These are phyloP conservation scores for Fonticula alba DNA, from an alignment of 78 protist genomes.

Conservation along the genomic window DNA sequence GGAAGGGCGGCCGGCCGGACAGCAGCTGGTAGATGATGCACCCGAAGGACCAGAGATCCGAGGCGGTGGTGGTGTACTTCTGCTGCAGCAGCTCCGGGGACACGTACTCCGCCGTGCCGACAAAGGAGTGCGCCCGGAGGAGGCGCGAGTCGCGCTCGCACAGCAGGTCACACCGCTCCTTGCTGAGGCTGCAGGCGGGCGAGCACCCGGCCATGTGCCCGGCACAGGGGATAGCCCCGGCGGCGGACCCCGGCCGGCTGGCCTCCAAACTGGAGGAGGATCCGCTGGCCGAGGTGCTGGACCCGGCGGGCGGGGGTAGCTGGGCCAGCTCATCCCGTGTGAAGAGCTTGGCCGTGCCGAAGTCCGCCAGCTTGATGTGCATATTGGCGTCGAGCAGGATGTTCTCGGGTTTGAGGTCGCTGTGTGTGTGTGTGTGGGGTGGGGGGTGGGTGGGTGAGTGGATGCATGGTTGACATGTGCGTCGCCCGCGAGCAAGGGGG, in stretches of 20 bases:
- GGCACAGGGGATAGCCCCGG: background rate
- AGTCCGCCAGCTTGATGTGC: slow-evolving; percentile 41
- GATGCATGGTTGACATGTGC: too few species aligned
- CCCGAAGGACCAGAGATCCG: slow-evolving; percentile 76
- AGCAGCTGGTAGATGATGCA: slow-evolving; percentile 66
- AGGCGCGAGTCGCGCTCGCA: too few species aligned
- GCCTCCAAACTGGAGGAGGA: too few species aligned
- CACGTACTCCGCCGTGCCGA: slow-evolving; percentile 74
- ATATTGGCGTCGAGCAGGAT: slow-evolving; percentile 10
- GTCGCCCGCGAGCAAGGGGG: too few species aligned
- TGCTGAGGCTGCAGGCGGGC: too few species aligned
- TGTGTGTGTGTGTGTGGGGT: too few species aligned
- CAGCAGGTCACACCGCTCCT: too few species aligned
- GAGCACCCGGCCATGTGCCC: background rate
- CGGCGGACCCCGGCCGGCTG: background rate
- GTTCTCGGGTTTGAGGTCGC: slow-evolving; percentile 51
- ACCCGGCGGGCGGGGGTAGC: background rate
- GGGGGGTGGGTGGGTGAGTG: too few species aligned
- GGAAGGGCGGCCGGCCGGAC: slow-evolving; percentile 41
- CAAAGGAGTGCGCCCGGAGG: slow-evolving; percentile 21
- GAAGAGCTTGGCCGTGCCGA: slow-evolving; percentile 23
- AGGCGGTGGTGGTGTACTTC: background rate
- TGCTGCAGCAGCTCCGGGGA: slow-evolving; percentile 57
- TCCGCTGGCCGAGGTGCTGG: background rate
- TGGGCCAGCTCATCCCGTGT: background rate